phyloP scores from a whole-genome alignment of 371 early-diverging fungal genomes.

The Mucor circinelloides region DNA sequence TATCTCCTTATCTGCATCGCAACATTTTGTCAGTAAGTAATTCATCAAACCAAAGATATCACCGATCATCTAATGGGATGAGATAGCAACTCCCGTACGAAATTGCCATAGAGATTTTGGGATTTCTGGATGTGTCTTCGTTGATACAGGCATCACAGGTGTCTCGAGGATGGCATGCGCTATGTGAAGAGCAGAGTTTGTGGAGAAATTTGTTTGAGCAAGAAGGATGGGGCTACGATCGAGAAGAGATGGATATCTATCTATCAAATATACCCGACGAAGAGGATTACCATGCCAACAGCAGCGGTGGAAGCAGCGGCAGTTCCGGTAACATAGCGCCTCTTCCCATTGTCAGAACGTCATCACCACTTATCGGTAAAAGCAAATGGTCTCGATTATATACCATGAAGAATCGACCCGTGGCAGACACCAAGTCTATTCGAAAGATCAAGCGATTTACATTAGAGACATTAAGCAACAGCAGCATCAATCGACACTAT shows the following conservation, averaged over 20 bases:
- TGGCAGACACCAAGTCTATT: neutral
- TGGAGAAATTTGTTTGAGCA: conserved; percentile 64
- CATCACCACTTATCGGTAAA: conserved; percentile 66
- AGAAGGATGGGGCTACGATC: conserved; percentile 59
- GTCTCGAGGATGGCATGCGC: conserved; percentile 62
- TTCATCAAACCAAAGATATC: no score
- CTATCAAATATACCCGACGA: conserved; percentile 25
- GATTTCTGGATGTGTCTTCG: conserved; percentile 52
- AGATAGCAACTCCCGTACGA: conserved; percentile 59
- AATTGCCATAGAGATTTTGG: conserved; percentile 62
- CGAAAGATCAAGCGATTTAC: conserved; percentile 1
- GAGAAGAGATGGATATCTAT: conserved; percentile 47
- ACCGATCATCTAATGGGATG: no score
- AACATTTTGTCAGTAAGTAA: conserved; percentile 50
- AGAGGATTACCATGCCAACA: conserved; percentile 1
- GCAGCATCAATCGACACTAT: conserved; percentile 50
- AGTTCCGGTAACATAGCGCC: neutral
- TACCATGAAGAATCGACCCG: conserved; percentile 2
- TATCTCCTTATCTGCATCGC: conserved; percentile 63
- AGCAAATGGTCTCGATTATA: conserved; percentile 49
- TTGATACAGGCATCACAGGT: conserved; percentile 55
- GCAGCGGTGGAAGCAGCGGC: neutral
- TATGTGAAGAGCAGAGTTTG: conserved; percentile 61
- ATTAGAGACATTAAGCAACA: neutral
- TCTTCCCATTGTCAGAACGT: conserved; percentile 15